Evolutionary conservation across 163 green algal genomes (phyloP), one percentile per base, ranked within the genome.

Genomic region (Dunaliella salina): DNA sequence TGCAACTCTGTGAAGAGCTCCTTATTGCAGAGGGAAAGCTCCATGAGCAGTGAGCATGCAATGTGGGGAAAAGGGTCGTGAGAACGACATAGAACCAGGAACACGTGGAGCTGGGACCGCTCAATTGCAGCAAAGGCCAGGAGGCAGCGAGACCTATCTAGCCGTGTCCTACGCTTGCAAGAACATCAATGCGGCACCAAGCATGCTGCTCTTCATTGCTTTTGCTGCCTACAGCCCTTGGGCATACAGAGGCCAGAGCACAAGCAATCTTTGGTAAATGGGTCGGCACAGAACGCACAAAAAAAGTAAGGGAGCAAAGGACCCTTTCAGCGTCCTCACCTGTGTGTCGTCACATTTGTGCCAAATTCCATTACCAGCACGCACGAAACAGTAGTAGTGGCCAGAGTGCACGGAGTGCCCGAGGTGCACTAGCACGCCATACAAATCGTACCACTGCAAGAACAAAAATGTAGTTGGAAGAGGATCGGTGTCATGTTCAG

Each of bases 301-400:
- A 80, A 29, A 78, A 85, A 26, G 13, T 30, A 88, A 46, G n/a
- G n/a, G n/a, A 50, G 40, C 40, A 29, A 72, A 13, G 26, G 83
- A 78, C 11, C 35, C 67, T 30, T 83, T 45, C 45, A 90, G 88
- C 88, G 89, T 86, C 13, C 67, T 29, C 46, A 97, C 93, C 25
- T 80, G 67, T 0, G 85, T 89, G 91, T 99, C 97, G 86, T 99
- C 96, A 83, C 94, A 95, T 32, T 93, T 86, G 91, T 97, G 91
- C 96, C 97, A 99, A 59, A 94, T 88, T 22, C 95, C 94, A 83
- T 92, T 95, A 80, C 92, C 86, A 0, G 90, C 92, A 30, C 94
- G 94, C 40, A 98, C 94, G 86, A 95, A 99, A 85, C 90, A 94
- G 89, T 95, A 96, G 90, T 99, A 99, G 92, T 99, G 97, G 12